phyloP scores from a whole-genome alignment of 495 filamentous ascomycete genomes.

The Penicillium manginii region DNA sequence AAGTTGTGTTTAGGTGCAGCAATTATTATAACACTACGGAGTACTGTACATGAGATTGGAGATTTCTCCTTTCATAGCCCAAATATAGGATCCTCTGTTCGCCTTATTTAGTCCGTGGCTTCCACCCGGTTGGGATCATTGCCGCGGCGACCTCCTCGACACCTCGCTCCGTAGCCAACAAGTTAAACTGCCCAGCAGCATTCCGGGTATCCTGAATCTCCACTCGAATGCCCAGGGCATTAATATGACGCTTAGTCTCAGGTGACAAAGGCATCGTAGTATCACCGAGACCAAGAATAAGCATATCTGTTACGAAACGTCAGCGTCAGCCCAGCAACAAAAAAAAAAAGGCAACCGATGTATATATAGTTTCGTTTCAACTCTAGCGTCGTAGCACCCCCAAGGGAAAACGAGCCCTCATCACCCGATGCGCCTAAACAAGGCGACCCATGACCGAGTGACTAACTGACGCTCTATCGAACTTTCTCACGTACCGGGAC shows the following conservation, averaged over 20 bases:
- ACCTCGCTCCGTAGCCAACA: conserved; percentile 82
- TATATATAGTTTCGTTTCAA: neutral
- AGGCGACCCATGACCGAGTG: conserved; percentile 10
- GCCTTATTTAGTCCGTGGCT: conserved; percentile 46
- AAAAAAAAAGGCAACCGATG: neutral
- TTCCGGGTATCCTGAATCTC: conserved; percentile 94
- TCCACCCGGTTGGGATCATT: conserved; percentile 85
- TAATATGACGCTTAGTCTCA: conserved; percentile 69
- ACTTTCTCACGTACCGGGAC: conserved; percentile 69
- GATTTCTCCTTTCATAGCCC: neutral
- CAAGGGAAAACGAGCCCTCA: conserved; percentile 1
- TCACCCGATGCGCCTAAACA: conserved; percentile 3
- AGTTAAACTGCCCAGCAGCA: conserved; percentile 87
- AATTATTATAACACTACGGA: neutral
- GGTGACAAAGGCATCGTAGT: conserved; percentile 76
- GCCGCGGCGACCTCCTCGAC: conserved; percentile 83
- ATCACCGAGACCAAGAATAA: conserved; percentile 85
- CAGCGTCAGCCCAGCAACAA: conserved; percentile 20
- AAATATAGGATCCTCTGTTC: neutral
- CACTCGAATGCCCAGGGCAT: conserved; percentile 77
- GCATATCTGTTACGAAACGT: conserved; percentile 64
- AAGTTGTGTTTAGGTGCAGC: too few species aligned
- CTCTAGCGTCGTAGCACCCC: conserved; percentile 4
- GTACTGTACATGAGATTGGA: neutral
- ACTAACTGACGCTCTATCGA: conserved; percentile 2